These are phyloP conservation scores for Wilcoxina mikolae DNA, from an alignment of 495 filamentous ascomycete species.

Conservation along the genomic window DNA sequence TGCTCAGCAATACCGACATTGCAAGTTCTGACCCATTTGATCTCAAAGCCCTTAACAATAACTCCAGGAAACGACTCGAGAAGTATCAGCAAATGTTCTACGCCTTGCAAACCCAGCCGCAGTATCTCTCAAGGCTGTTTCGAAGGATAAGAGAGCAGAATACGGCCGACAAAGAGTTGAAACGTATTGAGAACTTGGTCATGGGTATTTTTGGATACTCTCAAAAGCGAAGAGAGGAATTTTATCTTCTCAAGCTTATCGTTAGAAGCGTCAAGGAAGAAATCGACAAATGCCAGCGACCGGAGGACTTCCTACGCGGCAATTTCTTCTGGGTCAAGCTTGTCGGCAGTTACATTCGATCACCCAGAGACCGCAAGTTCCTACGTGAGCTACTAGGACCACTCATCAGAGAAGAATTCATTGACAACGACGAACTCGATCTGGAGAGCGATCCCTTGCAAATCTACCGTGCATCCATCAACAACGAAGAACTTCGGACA, in stretches of 20 bases:
- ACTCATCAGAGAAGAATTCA: conserved; percentile 70
- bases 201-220: conserved; percentile 97
- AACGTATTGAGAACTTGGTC: conserved; percentile 78
- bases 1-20: conserved; percentile 75
- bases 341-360: conserved; percentile 73
- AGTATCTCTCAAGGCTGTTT: conserved; percentile 84
- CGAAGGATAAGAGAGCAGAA: conserved; percentile 67
- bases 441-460: conserved; percentile 96
- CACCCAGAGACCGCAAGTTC: conserved; percentile 83
- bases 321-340: conserved; percentile 89
- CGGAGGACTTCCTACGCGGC: conserved; percentile 76
- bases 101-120: conserved; percentile 88
- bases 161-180: conserved; percentile 79
- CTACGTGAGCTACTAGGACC: conserved; percentile 69
- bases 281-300: conserved; percentile 52
- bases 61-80: conserved; percentile 82
- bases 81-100: conserved; percentile 98
- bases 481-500: conserved; percentile 89
- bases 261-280: conserved; percentile 72
- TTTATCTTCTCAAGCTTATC: conserved; percentile 86
- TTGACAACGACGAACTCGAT: conserved; percentile 79
- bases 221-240: conserved; percentile 91
- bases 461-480: conserved; percentile 87
- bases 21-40: conserved; percentile 86
- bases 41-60: conserved; percentile 92